Conservation (phyloP, 2,329 filamentous ascomycete genomes). For the Pyricularia grisea region DNA sequence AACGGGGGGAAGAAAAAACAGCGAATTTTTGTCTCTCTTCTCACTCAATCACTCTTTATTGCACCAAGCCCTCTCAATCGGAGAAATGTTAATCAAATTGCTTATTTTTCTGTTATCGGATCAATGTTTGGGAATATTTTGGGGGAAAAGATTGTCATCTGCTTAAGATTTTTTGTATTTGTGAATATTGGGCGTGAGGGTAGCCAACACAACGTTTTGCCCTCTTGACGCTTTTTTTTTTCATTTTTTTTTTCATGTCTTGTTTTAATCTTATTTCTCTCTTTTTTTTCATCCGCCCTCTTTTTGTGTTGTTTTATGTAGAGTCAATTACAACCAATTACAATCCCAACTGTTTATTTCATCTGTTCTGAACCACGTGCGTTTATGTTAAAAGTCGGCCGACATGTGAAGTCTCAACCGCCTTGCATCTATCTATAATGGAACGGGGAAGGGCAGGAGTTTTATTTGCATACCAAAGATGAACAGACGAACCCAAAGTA, state of each 20-base stretch:
- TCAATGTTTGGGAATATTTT: neutral
- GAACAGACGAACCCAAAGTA: neutral
- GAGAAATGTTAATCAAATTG: neutral
- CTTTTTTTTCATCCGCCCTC: neutral
- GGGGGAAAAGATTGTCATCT: neutral
- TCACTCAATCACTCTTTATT: neutral
- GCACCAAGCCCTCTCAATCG: neutral
- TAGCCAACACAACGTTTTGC: neutral
- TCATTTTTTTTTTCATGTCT: neutral
- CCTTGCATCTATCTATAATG: no score
- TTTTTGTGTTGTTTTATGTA: neutral
- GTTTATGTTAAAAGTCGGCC: no score
- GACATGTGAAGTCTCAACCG: no score
- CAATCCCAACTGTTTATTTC: no score
- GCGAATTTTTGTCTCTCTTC: neutral
- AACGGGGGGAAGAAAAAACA: neutral
- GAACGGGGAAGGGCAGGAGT: no score
- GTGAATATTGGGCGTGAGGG: neutral
- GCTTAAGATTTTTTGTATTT: neutral
- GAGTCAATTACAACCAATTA: neutral
- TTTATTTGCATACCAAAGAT: no score
- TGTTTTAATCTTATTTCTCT: neutral
- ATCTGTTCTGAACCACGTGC: no score
- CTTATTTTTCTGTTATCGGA: neutral
- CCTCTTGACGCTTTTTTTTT: no score